A percentile compares a stretch with the other conserved stretches of the same genome.
phyloP scores from a whole-genome alignment of 148 eudicot species.

The Rhododendron vialii region DNA sequence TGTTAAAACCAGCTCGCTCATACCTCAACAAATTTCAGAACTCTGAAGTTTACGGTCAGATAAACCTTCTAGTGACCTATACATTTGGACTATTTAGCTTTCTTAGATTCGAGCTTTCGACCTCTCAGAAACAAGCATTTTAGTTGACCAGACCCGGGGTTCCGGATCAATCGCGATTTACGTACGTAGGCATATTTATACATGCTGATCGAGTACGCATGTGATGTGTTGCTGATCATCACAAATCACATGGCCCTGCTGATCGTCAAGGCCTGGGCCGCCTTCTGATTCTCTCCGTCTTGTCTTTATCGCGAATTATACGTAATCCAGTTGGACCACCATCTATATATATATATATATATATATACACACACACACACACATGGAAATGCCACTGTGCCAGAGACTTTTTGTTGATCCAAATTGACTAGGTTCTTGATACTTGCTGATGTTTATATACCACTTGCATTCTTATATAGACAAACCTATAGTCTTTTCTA shows the following conservation, averaged over 20 bases:
- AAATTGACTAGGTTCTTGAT: background rate
- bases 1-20: fast-evolving
- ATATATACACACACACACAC: no score
- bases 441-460: no score
- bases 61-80: no score
- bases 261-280: background rate
- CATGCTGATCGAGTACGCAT: background rate
- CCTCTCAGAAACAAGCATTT: background rate
- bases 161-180: background rate
- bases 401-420: no score
- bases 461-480: no score
- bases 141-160: background rate
- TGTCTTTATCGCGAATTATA: background rate
- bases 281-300: background rate
- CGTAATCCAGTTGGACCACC: background rate
- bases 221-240: background rate
- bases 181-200: background rate
- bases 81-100: no score
- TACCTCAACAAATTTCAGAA: no score
- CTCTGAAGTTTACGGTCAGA: no score
- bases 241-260: background rate
- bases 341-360: background rate
- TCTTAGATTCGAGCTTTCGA: background rate
- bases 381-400: no score
- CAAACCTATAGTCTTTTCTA: no score